Evolutionary conservation across 495 filamentous ascomycete species (phyloP), one percentile per base, ranked within the genome.

Genomic region (Cryomyces minteri): DNA sequence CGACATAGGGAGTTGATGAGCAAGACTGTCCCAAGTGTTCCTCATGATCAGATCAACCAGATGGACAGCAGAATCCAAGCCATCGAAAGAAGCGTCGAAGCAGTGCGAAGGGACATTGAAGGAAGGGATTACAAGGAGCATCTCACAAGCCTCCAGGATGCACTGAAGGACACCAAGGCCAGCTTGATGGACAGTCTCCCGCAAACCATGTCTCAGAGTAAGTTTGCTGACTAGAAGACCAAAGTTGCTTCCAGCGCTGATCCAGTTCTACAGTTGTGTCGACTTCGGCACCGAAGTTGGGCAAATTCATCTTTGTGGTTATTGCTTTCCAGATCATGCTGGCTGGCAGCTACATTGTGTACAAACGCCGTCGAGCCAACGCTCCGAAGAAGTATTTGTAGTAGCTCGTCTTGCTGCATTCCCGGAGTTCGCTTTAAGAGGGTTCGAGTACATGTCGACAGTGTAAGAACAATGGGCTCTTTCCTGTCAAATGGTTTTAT

Each of bases 331-430:
- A 96, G 66, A 55, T 79, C 28, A 44, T 87, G 55, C 58, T 90
- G 18, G 73, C 73, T 4, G 74, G 56, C 6, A 72, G 66, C 12
- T 98, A 87, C 60, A 55, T 88, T 18, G 56, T 79, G 40, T 94
- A 96, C 64, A 94, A 94, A 70, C 69, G 77, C 49, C 74, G 79
- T 51, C 79, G 81, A 62, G 67, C 70, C 9, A 74, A 71, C 48
- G 70, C 72, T 56, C 84, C 87, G 32, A 95, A 95, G 76, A 98
- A 98, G 61, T 98, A 86, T 62, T 63, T 98, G 52, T 98, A 68
- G 43, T 37, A 12, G 12, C 12, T 9, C 34, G 1, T 9, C 8
- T 37, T 37, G 12, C 34, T 37, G 9, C 12, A 12, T 37, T 37
- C 3, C 18, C 18, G 18, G 18, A 25, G 18, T 25, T 25, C 18